Conservation (phyloP, 805 yeast genomes). For the Debaryomyces prosopidis region DNA sequence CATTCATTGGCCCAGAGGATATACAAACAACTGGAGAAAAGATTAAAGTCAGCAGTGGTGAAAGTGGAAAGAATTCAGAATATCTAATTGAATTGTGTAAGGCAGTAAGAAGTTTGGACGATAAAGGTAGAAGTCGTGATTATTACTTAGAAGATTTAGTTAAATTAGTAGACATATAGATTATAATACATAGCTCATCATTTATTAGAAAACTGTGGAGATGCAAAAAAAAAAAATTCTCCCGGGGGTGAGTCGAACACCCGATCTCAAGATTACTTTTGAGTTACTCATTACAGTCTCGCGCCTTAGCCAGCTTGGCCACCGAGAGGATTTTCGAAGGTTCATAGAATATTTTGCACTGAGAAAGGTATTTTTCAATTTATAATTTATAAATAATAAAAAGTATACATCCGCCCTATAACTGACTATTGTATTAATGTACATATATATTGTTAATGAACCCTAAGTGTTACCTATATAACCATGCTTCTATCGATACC, state of each 20-base stretch:
- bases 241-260: constrained; percentile 49
- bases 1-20: constrained; percentile 83
- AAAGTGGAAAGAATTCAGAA: constrained; percentile 79
- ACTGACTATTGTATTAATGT: not conserved
- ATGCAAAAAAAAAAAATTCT: constrained; percentile 22
- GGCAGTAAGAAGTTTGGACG: constrained; percentile 37
- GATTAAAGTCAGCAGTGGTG: constrained; percentile 63
- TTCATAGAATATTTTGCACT: too few species aligned
- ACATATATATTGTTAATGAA: not conserved
- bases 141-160: constrained; percentile 36
- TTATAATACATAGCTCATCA: not conserved
- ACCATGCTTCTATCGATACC: not conserved
- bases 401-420: not conserved
- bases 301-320: constrained; percentile 49
- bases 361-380: too few species aligned
- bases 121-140: constrained; percentile 20
- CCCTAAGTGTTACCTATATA: not conserved
- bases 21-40: constrained; percentile 58
- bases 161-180: constrained; percentile 7
- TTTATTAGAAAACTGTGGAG: not conserved
- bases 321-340: constrained; percentile 28
- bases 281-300: constrained; percentile 39
- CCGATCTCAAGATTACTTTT: constrained; percentile 44
- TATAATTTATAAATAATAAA: too few species aligned
- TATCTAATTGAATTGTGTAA: constrained; percentile 58